A percentile compares a stretch with the other conserved stretches of the same genome.
phyloP scores from a whole-genome alignment of 768 basidiomycete genomes.

The Leccinum variicolor region DNA sequence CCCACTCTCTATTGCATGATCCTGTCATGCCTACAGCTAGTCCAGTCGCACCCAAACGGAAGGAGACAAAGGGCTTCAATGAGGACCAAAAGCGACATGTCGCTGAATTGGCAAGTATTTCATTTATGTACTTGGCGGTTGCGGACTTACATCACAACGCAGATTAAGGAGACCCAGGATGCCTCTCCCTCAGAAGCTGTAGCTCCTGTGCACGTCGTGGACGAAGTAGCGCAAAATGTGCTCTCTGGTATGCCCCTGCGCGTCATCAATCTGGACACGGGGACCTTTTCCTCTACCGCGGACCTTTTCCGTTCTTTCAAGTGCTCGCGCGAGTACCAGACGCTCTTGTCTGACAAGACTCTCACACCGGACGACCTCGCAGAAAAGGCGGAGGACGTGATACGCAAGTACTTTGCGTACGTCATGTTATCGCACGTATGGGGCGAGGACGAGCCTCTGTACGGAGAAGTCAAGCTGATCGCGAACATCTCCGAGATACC shows the following conservation, averaged over 20 bases:
- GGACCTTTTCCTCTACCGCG: slow-evolving; percentile 15
- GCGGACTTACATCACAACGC: neutral
- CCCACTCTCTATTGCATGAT: slow-evolving; percentile 4
- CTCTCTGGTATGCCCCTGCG: slow-evolving; percentile 23
- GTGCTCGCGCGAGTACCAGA: slow-evolving; percentile 8
- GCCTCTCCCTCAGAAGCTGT: slow-evolving; percentile 7
- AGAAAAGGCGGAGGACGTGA: slow-evolving; percentile 12
- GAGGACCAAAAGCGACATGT: neutral
- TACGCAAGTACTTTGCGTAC: slow-evolving; percentile 24
- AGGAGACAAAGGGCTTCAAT: neutral
- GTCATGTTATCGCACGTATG: slow-evolving; percentile 29
- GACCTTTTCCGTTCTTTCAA: slow-evolving; percentile 19
- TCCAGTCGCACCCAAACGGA: slow-evolving; percentile 3
- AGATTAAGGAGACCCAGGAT: neutral
- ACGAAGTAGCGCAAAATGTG: slow-evolving; percentile 17
- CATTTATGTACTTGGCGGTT: neutral
- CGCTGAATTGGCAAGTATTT: slow-evolving; percentile 1
- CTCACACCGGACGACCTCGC: slow-evolving; percentile 6
- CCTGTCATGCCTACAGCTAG: slow-evolving; percentile 10
- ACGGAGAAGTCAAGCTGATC: slow-evolving; percentile 13
- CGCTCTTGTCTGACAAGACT: slow-evolving; percentile 10
- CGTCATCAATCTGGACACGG: slow-evolving; percentile 19
- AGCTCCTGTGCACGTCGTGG: slow-evolving; percentile 9
- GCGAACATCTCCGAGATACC: slow-evolving; percentile 17
- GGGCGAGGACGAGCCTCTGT: slow-evolving; percentile 26